Conservation (phyloP, 345 rosid genomes). For the Rhodomyrtus tomentosa region DNA sequence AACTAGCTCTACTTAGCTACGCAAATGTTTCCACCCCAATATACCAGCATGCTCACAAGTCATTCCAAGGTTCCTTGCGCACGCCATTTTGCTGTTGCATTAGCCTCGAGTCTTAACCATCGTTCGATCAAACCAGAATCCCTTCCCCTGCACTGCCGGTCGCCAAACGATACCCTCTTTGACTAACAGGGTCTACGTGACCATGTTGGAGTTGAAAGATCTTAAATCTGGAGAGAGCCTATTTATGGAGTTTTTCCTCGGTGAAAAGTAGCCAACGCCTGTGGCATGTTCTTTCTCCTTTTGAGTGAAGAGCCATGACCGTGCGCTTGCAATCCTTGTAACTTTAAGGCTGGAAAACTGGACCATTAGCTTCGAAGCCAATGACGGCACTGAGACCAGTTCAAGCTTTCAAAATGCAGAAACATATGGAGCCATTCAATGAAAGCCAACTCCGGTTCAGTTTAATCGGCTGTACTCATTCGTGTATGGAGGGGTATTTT, state of each 20-base stretch:
- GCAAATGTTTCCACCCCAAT: background rate
- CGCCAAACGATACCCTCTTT: background rate
- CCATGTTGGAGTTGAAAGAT: background rate
- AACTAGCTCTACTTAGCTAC: background rate
- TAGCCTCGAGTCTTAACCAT: background rate
- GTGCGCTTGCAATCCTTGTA: background rate
- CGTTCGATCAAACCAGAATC: background rate
- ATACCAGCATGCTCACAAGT: background rate
- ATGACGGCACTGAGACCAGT: background rate
- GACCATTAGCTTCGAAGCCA: background rate
- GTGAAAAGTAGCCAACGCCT: background rate
- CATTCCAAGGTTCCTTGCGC: background rate
- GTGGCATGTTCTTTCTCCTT: no score
- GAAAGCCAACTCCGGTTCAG: background rate
- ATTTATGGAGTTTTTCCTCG: background rate
- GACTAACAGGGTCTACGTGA: background rate
- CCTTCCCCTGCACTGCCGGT: background rate
- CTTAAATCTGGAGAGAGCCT: background rate
- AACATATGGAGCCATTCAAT: background rate
- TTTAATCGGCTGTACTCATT: background rate
- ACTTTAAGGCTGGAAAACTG: background rate
- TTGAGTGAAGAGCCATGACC: no score
- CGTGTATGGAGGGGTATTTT: background rate
- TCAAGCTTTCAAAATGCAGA: background rate
- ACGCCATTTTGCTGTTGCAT: background rate